phyloP scores from a whole-genome alignment of 2,329 filamentous ascomycete species.

The Curvularia verruculosa region DNA sequence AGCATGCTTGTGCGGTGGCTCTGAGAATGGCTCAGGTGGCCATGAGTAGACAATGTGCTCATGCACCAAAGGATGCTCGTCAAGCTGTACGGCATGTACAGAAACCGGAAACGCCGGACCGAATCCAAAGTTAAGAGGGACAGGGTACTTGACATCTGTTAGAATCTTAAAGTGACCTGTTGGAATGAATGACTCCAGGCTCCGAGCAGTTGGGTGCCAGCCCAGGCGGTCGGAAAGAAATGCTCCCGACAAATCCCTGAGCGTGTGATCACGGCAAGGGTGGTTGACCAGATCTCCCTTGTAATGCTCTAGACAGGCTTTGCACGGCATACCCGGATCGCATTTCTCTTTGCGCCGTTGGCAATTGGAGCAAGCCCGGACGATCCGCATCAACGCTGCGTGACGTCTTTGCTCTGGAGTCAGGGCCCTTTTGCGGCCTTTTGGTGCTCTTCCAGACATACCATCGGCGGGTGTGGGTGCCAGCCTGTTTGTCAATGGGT shows the following conservation, averaged over 20 bases:
- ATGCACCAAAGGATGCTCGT: constrained; percentile 33
- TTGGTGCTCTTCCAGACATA: constrained; percentile 30
- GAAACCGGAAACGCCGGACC: constrained; percentile 35
- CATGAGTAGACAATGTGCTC: constrained; percentile 47
- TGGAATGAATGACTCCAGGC: constrained; percentile 34
- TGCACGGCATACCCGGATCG: constrained; percentile 50
- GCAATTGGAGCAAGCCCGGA: constrained; percentile 46
- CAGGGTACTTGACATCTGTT: constrained; percentile 30
- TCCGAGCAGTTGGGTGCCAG: constrained; percentile 45
- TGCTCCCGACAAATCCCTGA: constrained; percentile 34
- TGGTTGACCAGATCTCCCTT: constrained; percentile 45
- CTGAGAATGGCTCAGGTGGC: constrained; percentile 34
- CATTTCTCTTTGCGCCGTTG: constrained; percentile 47
- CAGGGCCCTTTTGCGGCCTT: constrained; percentile 43
- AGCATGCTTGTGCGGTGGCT: constrained; percentile 30
- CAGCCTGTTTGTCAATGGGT: constrained; percentile 39
- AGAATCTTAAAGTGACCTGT: constrained; percentile 24
- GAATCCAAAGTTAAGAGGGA: constrained; percentile 45
- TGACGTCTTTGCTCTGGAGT: constrained; percentile 43
- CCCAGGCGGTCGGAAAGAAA: constrained; percentile 43
- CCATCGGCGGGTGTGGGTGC: constrained; percentile 39
- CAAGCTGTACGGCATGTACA: constrained; percentile 35
- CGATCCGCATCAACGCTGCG: constrained; percentile 46
- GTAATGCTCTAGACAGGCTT: constrained; percentile 47
- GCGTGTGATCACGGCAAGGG: constrained; percentile 45